Conservation (phyloP, 1,139 yeast species). For the Magnusiomyces paraingens region DNA sequence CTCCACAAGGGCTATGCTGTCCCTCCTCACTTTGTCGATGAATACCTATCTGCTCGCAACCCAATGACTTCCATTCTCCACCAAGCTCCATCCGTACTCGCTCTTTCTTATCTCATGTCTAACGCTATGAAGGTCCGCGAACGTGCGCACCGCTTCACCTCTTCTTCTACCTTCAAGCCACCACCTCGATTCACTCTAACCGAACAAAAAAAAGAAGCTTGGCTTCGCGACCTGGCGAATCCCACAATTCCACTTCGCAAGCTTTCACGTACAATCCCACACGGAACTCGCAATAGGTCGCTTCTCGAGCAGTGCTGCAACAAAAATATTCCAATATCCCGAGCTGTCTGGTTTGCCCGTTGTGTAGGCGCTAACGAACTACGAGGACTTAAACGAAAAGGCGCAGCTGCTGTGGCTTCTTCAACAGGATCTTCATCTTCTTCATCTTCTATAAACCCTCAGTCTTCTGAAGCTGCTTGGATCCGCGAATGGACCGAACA, state of each 20-base stretch:
- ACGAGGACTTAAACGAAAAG: conserved; percentile 56
- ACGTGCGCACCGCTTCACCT: conserved; percentile 52
- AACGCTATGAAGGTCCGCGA: conserved; percentile 63
- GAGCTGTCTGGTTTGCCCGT: conserved; percentile 87
- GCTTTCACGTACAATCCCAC: conserved; percentile 79
- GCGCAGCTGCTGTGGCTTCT: conserved; percentile 18
- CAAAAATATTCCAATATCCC: conserved; percentile 58
- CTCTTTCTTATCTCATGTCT: conserved; percentile 54
- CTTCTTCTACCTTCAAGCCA: conserved; percentile 55
- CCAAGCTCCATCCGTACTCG: conserved; percentile 51
- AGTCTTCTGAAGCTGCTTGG: conserved; percentile 52
- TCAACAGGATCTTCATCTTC: neutral
- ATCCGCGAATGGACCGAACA: conserved; percentile 86
- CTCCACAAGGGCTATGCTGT: conserved; percentile 56
- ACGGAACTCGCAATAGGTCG: conserved; percentile 71
- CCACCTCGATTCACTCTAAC: conserved; percentile 88
- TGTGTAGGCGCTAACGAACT: conserved; percentile 83
- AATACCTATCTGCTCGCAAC: conserved; percentile 29
- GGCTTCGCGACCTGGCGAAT: conserved; percentile 77
- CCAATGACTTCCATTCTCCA: conserved; percentile 31
- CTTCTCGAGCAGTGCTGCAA: conserved; percentile 65
- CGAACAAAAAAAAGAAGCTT: conserved; percentile 72
- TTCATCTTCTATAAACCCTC: conserved; percentile 20
- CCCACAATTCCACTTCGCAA: conserved; percentile 57
- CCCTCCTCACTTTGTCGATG: conserved; percentile 51